Evolutionary conservation across 2,329 filamentous ascomycete species (phyloP).

Genomic region (Ceratocystis destructans): DNA sequence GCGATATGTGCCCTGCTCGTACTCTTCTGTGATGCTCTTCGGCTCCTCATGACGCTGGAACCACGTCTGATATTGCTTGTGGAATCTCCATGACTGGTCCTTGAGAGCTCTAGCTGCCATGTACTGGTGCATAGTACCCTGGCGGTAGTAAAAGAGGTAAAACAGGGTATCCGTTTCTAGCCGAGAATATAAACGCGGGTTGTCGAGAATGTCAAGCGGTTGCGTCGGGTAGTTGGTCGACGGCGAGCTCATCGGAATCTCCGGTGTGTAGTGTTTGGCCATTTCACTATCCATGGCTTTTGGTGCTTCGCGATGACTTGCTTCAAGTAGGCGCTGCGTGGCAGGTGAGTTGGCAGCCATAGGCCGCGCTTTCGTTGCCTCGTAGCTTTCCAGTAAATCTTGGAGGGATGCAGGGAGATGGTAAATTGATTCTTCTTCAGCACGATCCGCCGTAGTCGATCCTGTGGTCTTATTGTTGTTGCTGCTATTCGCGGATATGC

Average conservation of each 20-base stretch:
- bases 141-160: slow-evolving; percentile 98
- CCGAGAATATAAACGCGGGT: slow-evolving; percentile 70
- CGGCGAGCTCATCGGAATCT: slow-evolving; percentile 59
- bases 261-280: slow-evolving; percentile 71
- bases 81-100: slow-evolving; percentile 96
- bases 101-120: slow-evolving; percentile 93
- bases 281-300: slow-evolving; percentile 68
- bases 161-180: slow-evolving; percentile 95
- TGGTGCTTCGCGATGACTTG: slow-evolving; percentile 60
- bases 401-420: slow-evolving; percentile 80
- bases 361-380: slow-evolving; percentile 61
- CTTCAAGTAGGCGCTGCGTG: slow-evolving; percentile 59
- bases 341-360: slow-evolving; percentile 48
- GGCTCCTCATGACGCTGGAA: slow-evolving; percentile 97
- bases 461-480: slow-evolving; percentile 19
- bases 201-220: slow-evolving; percentile 80
- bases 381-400: slow-evolving; percentile 83
- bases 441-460: slow-evolving; percentile 23
- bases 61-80: slow-evolving; percentile 99
- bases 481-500: slow-evolving; percentile 37
- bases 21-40: slow-evolving; percentile 97
- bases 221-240: slow-evolving; percentile 83
- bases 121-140: slow-evolving; percentile 90
- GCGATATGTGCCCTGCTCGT: slow-evolving; percentile 94
- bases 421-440: slow-evolving; percentile 70